phyloP scores from a whole-genome alignment of 176 grass and related monocot genomes.

The Carex parvula region DNA sequence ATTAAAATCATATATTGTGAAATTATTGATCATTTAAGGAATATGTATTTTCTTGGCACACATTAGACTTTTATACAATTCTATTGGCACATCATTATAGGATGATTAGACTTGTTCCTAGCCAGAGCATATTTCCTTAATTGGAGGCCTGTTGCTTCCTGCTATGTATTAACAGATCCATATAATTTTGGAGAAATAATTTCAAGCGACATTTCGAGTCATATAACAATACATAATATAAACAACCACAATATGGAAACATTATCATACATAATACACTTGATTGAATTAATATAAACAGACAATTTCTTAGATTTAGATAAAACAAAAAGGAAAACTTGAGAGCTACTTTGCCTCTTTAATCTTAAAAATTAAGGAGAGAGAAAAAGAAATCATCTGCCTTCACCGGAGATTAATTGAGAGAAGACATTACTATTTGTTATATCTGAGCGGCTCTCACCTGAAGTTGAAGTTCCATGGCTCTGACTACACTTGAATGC shows the following conservation, averaged over 20 bases:
- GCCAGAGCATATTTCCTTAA: not conserved
- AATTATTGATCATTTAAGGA: not conserved
- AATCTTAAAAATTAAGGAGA: not conserved
- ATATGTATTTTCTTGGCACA: not conserved
- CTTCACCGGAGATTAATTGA: conserved; percentile 36
- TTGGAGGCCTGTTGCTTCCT: not conserved
- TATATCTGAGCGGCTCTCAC: conserved; percentile 19
- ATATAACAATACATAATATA: not conserved
- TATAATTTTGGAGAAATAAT: not conserved
- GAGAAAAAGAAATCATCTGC: conserved; percentile 36
- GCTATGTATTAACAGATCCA: not conserved
- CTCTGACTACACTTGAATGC: not conserved
- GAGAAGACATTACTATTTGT: conserved; percentile 41
- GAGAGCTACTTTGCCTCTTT: not conserved
- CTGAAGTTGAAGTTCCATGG: not conserved
- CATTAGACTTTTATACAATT: not conserved
- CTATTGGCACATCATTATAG: not conserved
- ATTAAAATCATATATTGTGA: not conserved
- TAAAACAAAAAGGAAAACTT: not conserved
- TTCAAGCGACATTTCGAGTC: not conserved
- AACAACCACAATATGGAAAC: not conserved
- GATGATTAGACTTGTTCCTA: not conserved
- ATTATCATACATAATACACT: not conserved
- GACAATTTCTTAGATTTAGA: not conserved
- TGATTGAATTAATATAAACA: not conserved